Evolutionary conservation across 2,329 filamentous ascomycete genomes (phyloP), one percentile per base, ranked within the genome.

Genomic region (Fusarium gaditjirri): DNA sequence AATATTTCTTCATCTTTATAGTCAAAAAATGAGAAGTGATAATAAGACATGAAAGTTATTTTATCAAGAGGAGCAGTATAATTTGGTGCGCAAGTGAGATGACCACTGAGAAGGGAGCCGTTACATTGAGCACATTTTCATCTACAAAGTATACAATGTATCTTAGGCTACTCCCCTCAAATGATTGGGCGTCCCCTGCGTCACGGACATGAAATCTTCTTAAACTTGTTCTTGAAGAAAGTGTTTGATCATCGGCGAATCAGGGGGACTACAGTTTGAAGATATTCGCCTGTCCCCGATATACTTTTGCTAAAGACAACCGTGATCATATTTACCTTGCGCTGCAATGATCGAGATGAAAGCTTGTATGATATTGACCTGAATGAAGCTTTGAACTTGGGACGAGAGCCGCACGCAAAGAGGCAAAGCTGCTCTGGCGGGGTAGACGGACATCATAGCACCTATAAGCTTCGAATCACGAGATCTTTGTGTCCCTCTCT

Each of bases 91-190:
- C 2, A 27, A 29, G 25, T 16, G 33, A 25, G 5, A 27, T 39
- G 19, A 39, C 33, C 49, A 39, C 23, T 38, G 4, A 39, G 23
- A 53, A n/a, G 49, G 13, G 1, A 16, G 23, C 14, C 19, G 4
- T 16, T 6, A 29, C 5, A 10, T n/a, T 53, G 23, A 23, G 23
- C 33, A 33, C 23, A 53, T 29, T 53, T 53, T 23, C 49, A 17
- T n/a, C 14, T 4, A 9, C 7, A 27, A 27, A 39, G 14, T 0
- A 2, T 50, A 35, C 19, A 25, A 12, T n/a, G 5, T 4, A n/a
- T 16, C 14, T 19, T 8, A 8, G 19, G 27, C 16, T 53, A 4
- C 2, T n/a, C 9, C 19, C 19, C 13, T n/a, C 5, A 14, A 14
- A 17, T 13, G 7, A 39, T 53, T 53, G 13, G 13, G 16, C 6